These are phyloP conservation scores for Cyclotella kingstonii DNA, from an alignment of 108 stramenopile genomes.

Conservation along the genomic window DNA sequence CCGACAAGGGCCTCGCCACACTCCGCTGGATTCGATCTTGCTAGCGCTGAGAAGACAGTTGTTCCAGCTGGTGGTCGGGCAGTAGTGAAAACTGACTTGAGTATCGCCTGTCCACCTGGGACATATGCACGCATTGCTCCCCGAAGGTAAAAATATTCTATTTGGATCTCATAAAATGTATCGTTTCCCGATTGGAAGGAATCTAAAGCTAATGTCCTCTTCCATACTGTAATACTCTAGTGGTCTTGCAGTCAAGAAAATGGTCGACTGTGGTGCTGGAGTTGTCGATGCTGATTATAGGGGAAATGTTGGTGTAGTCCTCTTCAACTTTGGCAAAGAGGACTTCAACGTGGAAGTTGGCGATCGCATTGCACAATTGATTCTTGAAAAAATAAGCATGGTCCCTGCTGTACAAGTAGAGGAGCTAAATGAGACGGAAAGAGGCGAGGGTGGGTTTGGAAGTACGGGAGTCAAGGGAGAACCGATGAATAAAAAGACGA, in stretches of 20 bases:
- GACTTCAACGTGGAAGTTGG: constrained; percentile 85
- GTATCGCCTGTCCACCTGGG: constrained; percentile 89
- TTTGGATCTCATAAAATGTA: neutral
- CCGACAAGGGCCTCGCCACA: constrained; percentile 68
- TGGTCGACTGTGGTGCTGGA: constrained; percentile 96
- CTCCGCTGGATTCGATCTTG: constrained; percentile 86
- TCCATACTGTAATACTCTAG: neutral
- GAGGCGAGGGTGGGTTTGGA: constrained; percentile 92
- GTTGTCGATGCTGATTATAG: constrained; percentile 98
- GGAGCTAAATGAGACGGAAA: constrained; percentile 74
- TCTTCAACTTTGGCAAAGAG: constrained; percentile 93
- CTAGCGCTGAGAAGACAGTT: constrained; percentile 47
- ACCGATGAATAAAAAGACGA: constrained; percentile 9
- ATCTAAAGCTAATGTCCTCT: neutral
- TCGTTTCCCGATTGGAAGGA: neutral
- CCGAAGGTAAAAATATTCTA: constrained; percentile 36
- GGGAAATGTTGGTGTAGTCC: constrained; percentile 94
- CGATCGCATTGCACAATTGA: constrained; percentile 99
- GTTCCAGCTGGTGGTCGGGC: constrained; percentile 83
- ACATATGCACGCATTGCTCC: constrained; percentile 96
- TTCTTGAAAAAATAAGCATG: constrained; percentile 92
- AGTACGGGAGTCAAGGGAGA: constrained; percentile 71
- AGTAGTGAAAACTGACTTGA: constrained; percentile 91
- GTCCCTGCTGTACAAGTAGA: constrained; percentile 77
- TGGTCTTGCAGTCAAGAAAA: constrained; percentile 94